Evolutionary conservation across 345 rosid genomes (phyloP).

Genomic region (Gossypium stocksii): DNA sequence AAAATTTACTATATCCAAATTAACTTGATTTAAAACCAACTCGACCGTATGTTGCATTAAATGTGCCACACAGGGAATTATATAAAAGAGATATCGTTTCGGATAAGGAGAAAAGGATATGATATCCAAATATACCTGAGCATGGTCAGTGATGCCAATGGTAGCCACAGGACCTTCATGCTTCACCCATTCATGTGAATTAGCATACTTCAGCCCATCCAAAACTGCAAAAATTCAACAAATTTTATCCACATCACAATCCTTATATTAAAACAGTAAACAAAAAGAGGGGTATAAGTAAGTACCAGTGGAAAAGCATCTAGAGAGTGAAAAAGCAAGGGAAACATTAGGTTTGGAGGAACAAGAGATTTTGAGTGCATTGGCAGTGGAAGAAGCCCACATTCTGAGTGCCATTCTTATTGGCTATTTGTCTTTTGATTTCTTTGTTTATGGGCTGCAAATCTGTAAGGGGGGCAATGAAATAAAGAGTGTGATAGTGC

Average conservation of each 20-base stretch:
- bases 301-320: constrained; percentile 80
- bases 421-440: not conserved
- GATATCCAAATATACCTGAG: constrained; percentile 52
- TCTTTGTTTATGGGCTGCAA: constrained; percentile 16
- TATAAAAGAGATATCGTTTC: not conserved
- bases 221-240: constrained; percentile 43
- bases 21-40: too few relatives aligned
- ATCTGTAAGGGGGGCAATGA: not conserved
- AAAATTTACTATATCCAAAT: too few relatives aligned
- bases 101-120: not conserved
- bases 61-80: not conserved
- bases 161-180: constrained; percentile 84
- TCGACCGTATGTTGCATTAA: too few relatives aligned
- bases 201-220: constrained; percentile 89
- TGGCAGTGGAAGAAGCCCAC: constrained; percentile 97
- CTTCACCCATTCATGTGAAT: constrained; percentile 96
- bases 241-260: not conserved
- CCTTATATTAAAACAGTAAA: not conserved
- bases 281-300: not conserved
- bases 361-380: constrained; percentile 67
- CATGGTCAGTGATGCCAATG: constrained; percentile 92
- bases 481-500: constrained; percentile 10
- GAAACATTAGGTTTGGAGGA: constrained; percentile 41
- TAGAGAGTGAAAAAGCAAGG: constrained; percentile 55
- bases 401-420: constrained; percentile 70